These are phyloP conservation scores for Vitis cinerea DNA, from an alignment of 164 flowering plant species.

Conservation along the genomic window DNA sequence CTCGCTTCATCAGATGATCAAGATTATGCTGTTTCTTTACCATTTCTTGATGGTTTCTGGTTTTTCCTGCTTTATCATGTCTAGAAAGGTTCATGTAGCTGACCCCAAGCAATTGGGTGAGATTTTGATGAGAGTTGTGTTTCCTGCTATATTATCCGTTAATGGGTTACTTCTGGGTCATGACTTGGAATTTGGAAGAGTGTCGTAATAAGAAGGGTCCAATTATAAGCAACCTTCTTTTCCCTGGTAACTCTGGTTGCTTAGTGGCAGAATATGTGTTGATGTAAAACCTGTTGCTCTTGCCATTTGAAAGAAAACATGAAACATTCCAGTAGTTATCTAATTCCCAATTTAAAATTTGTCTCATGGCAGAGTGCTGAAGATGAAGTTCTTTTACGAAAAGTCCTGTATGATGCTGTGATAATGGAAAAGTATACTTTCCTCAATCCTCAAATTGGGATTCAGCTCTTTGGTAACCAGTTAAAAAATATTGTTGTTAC, in stretches of 20 bases:
- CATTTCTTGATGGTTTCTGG: background rate
- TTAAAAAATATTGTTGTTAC: constrained; percentile 27
- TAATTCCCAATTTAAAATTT: constrained; percentile 7
- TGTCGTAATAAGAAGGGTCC: too few species aligned
- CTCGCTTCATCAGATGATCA: background rate
- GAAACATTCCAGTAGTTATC: constrained; percentile 9
- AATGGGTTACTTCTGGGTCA: background rate
- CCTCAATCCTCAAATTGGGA: constrained; percentile 17
- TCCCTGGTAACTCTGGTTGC: background rate
- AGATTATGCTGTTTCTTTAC: background rate
- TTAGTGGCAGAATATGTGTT: background rate
- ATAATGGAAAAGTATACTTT: constrained; percentile 32
- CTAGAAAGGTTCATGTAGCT: background rate
- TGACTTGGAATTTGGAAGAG: too few species aligned
- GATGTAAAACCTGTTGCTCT: constrained; percentile 7
- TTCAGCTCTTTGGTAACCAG: constrained; percentile 14
- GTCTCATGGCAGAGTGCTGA: constrained; percentile 27
- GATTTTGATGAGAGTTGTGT: background rate
- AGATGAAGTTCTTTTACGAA: constrained; percentile 34
- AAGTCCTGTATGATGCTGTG: constrained; percentile 37
- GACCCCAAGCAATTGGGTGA: background rate
- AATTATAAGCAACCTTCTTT: too few species aligned
- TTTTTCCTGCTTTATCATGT: background rate
- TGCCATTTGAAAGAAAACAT: background rate
- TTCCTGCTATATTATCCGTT: background rate